Evolutionary conservation across 2,329 filamentous ascomycete species (phyloP).

Genomic region (Thermomyces lanuginosus): DNA sequence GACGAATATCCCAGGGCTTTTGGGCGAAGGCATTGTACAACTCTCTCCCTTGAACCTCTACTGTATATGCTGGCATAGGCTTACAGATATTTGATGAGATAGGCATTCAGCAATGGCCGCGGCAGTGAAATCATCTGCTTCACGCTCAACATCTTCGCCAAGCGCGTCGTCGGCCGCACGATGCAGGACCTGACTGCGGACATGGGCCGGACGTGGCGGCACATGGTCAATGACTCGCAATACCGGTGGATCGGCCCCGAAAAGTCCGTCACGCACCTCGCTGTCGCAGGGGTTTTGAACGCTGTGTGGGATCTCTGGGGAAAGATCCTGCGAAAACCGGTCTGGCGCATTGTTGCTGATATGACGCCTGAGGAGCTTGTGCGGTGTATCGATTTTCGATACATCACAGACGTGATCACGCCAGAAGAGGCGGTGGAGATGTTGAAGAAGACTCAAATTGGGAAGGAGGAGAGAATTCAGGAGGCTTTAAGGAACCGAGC

Average conservation of each 20-base stretch:
- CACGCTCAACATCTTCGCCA: conserved; percentile 62
- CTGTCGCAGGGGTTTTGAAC: conserved; percentile 74
- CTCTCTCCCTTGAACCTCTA: neutral
- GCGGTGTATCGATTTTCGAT: conserved; percentile 76
- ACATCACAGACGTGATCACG: conserved; percentile 85
- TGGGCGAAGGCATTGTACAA: conserved; percentile 1
- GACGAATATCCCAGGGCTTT: conserved; percentile 5
- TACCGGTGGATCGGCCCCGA: conserved; percentile 87
- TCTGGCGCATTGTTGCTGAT: conserved; percentile 77
- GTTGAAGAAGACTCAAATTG: conserved; percentile 46
- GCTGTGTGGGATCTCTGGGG: conserved; percentile 94
- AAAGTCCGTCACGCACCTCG: conserved; percentile 85
- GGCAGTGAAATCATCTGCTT: conserved; percentile 85
- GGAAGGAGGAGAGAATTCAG: conserved; percentile 52
- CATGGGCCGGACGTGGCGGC: conserved; percentile 83
- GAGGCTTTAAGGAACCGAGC: conserved; percentile 58
- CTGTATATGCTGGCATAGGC: too few species aligned
- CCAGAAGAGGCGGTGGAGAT: conserved; percentile 64
- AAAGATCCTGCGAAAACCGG: conserved; percentile 67
- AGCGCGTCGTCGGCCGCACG: conserved; percentile 57
- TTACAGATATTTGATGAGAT: neutral
- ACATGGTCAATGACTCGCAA: conserved; percentile 80
- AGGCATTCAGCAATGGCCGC: conserved; percentile 39
- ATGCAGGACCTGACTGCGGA: conserved; percentile 60
- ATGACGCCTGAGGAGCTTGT: conserved; percentile 82